Base-by-base conservation (phyloP, 2,329 filamentous ascomycete genomes). In the Sporothrix globosa region DNA sequence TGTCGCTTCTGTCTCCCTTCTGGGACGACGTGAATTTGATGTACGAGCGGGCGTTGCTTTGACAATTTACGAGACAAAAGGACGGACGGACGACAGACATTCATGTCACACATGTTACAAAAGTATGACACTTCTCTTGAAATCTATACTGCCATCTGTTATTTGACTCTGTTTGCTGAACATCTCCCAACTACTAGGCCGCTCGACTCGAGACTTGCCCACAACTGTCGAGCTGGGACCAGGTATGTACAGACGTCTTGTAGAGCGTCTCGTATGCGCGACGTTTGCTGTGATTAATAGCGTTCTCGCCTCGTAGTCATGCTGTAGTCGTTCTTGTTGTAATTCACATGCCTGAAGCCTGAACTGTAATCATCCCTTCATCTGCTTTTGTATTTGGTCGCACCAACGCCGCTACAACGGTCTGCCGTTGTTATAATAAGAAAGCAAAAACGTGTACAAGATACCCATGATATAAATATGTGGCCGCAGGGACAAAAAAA, bases 371-470 rank as follows among this genome's bases (percentile, higher is more conserved):
- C 44, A 24, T 44, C 46, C 34, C 41, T 9, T 5, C 9, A 9
- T 46, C n/a, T 54, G 24, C 19, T 67, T 67, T 68, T 68, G 34
- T 46, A 44, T 56, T 50, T 58, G 67, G 41, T 48, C 53, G 44
- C 67, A 48, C 67, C 53, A 68, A 68, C 67, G 67, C 67, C 67
- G 14, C 21, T 1, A 48, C 53, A 41, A 68, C 61, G 46, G 24
- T 65, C 67, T 41, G 30, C 53, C 50, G 50, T 58, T 30, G 66
- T 58, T 48, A 39, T n/a, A 34, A 34, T n/a, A 46, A 34, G 24
- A 60, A 50, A 46, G 50, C 3, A 52, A 39, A 39, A 56, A 21
- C 34, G 7, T 9, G 10, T 5, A 44, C 11, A 41, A 39, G 9
- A 56, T 46, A 56, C 50, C 65, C 65, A 67, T 54, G 50, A 67